Base-by-base conservation (phyloP, 2,329 filamentous ascomycete species). In the Paracorniculantispora psalliotae region DNA sequence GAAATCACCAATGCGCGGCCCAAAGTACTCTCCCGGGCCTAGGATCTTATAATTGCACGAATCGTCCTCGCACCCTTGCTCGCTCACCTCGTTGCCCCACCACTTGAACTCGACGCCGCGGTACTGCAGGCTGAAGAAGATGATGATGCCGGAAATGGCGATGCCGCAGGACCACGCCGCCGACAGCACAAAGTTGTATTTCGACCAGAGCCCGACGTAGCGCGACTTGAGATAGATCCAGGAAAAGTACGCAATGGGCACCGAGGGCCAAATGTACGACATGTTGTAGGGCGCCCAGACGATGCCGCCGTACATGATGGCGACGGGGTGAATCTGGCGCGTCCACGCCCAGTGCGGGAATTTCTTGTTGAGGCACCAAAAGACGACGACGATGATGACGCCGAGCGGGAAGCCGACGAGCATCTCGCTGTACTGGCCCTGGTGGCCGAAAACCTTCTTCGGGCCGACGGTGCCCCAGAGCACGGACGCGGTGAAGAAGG, bases 391-490 rank as follows among this genome's bases (percentile, higher is more conserved):
- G 1, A 74, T 49, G 12, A 65, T 57, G 2, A 72, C 61, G 12
- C 76, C 76, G 0, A 75, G 55, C 0, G 75, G 73, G 53, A 78
- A 79, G 4, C 75, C 74, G 8, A 71, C 68, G 21, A 77, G 65
- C 3, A 75, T 75, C 58, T 76, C 75, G 37, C 76, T 62, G 9
- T 69, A 67, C 15, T 46, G 56, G 26, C 58, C 58, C 13, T 52
- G 51, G 13, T 46, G 35, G 60, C 73, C 71, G 64, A 77, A 78
- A 69, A 77, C 69, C 7, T 79, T 72, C 1, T 70, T 70, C 0
- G 81, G 81, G 1, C 81, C 80, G 17, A 82, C 75, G 19, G 75
- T 73, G 43, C 77, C 81, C 79, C 79, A 81, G 52, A 81, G 3
- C 73, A 79, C 63, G 74, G 79, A 4, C 77, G 73, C 23, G 28